Evolutionary conservation across 179 eudicot genomes (phyloP).

Genomic region (Sideroxylon spinosum): DNA sequence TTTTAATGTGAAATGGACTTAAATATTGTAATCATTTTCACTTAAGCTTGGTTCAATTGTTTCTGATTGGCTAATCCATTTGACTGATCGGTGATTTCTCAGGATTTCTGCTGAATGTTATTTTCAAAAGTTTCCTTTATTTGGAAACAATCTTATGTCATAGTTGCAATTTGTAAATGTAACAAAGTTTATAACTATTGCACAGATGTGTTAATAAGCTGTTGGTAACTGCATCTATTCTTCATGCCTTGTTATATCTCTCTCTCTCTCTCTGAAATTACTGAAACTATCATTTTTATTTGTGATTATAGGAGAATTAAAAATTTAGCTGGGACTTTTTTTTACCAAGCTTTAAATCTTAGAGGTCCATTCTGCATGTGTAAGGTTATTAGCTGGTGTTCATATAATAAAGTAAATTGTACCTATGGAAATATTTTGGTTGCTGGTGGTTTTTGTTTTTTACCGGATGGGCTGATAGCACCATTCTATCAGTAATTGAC

Average conservation of each 20-base stretch:
- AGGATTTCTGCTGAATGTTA: neutral
- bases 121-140: neutral
- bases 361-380: neutral
- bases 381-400: neutral
- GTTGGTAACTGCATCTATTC: neutral
- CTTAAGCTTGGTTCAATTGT: neutral
- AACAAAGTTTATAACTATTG: neutral
- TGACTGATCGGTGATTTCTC: neutral
- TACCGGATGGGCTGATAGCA: neutral
- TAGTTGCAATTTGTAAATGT: neutral
- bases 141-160: neutral
- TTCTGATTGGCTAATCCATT: neutral
- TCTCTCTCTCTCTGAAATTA: conserved; percentile 1
- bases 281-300: neutral
- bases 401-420: neutral
- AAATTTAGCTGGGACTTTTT: neutral
- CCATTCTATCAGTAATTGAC: neutral
- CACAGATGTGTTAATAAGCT: neutral
- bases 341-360: conserved; percentile 1
- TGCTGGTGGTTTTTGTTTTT: neutral
- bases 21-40: neutral
- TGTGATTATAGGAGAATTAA: too few species aligned
- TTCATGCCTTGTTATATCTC: neutral
- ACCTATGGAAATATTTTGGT: neutral
- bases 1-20: neutral